These are phyloP conservation scores for Talaromyces rugulosus DNA, from an alignment of 2,329 filamentous ascomycete species.

Conservation along the genomic window DNA sequence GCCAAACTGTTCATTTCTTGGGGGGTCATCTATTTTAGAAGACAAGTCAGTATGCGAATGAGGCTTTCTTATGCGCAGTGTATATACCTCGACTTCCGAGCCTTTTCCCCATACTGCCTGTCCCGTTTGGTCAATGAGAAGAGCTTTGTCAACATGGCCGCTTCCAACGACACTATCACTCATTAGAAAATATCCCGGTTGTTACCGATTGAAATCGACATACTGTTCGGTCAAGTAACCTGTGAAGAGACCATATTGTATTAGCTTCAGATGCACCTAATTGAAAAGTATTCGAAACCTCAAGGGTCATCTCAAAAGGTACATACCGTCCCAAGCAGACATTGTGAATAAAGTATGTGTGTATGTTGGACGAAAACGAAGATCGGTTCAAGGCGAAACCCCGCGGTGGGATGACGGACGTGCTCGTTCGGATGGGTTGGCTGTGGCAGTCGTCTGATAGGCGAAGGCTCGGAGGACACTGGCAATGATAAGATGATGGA, in stretches of 20 bases:
- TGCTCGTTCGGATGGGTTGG: not conserved
- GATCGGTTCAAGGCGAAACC: not conserved
- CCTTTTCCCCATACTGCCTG: too few species aligned
- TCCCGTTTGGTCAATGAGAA: too few species aligned
- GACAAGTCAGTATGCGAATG: too few species aligned
- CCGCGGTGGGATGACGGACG: not conserved
- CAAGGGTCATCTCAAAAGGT: constrained; percentile 4
- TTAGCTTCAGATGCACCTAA: not conserved
- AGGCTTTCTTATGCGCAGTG: too few species aligned
- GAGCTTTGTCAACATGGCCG: constrained; percentile 64
- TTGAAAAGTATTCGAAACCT: not conserved
- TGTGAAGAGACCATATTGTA: not conserved
- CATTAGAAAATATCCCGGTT: too few species aligned
- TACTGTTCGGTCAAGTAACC: constrained; percentile 10
- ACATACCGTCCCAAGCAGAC: constrained; percentile 57
- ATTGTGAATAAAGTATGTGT: constrained; percentile 3
- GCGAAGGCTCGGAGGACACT: not conserved
- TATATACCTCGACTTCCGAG: too few species aligned
- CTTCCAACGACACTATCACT: not conserved
- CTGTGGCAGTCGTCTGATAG: not conserved
- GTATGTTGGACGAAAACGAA: not conserved
- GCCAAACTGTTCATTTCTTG: too few species aligned
- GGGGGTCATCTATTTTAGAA: too few species aligned
- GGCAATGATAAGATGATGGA: not conserved
- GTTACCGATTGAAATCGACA: too few species aligned